These are phyloP conservation scores for Pelargonium cotyledonis DNA, from an alignment of 441 rosid genomes.

Conservation along the genomic window DNA sequence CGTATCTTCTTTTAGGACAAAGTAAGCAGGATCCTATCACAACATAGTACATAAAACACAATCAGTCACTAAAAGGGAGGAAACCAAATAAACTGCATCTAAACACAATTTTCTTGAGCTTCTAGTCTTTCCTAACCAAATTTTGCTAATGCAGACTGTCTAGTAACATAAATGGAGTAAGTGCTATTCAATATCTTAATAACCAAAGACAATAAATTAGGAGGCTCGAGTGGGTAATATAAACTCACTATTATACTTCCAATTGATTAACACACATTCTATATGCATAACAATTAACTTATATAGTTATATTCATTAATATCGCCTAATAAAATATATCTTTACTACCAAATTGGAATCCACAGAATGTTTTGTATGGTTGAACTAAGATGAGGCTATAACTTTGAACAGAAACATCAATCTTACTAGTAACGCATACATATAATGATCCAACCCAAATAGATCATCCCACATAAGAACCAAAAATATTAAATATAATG, in stretches of 20 bases:
- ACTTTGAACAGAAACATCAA: background rate
- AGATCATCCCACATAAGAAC: background rate
- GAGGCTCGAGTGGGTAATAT: background rate
- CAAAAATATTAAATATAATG: no score
- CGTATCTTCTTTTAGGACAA: slow-evolving; percentile 74
- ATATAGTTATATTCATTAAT: background rate
- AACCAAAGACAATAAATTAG: background rate
- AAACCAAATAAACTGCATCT: background rate
- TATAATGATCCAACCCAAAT: background rate
- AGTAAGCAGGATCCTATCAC: slow-evolving; percentile 81
- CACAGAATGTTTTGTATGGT: background rate
- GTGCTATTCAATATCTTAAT: background rate
- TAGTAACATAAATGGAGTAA: background rate
- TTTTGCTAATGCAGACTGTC: background rate
- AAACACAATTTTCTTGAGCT: background rate
- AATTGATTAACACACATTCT: background rate
- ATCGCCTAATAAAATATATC: background rate
- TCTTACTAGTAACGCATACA: background rate
- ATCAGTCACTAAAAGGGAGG: background rate
- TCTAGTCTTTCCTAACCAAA: background rate
- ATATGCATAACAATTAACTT: background rate
- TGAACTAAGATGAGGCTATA: background rate
- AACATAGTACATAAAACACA: slow-evolving; percentile 5
- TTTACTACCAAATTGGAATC: background rate
- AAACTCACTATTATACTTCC: background rate